phyloP scores from a whole-genome alignment of 2,329 filamentous ascomycete species.

The Aspergillus ochraceus region DNA sequence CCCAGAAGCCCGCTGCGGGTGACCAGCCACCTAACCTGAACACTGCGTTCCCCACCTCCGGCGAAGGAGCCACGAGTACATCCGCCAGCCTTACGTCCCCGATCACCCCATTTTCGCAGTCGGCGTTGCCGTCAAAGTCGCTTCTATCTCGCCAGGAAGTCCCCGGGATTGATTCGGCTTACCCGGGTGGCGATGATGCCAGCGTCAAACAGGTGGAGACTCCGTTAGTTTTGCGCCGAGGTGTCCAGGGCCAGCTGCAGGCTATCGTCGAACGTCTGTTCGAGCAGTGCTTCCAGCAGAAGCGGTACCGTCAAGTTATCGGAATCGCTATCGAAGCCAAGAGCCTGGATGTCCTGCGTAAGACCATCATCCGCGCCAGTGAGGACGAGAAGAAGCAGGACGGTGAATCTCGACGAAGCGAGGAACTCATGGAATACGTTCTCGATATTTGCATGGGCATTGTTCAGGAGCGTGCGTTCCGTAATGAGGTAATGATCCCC shows the following conservation, averaged over 20 bases:
- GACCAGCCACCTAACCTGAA: slow-evolving; percentile 67
- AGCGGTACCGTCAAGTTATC: slow-evolving; percentile 91
- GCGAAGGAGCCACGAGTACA: slow-evolving; percentile 64
- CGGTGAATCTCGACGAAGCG: slow-evolving; percentile 62
- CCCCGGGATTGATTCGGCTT: slow-evolving; percentile 57
- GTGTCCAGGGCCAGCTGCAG: slow-evolving; percentile 78
- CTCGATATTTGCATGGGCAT: slow-evolving; percentile 96
- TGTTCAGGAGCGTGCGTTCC: slow-evolving; percentile 86
- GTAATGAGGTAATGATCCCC: slow-evolving; percentile 59
- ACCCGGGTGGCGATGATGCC: slow-evolving; percentile 57
- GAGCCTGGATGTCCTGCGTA: slow-evolving; percentile 81
- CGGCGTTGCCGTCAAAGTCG: slow-evolving; percentile 88
- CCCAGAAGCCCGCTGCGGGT: slow-evolving; percentile 53
- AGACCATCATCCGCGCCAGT: slow-evolving; percentile 84
- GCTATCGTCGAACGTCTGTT: slow-evolving; percentile 85
- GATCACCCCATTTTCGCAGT: slow-evolving; percentile 93
- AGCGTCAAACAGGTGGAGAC: slow-evolving; percentile 56
- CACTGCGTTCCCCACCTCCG: slow-evolving; percentile 71
- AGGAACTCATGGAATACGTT: slow-evolving; percentile 96
- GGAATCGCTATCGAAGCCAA: slow-evolving; percentile 95
- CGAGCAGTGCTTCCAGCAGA: slow-evolving; percentile 80
- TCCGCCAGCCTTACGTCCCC: slow-evolving; percentile 74
- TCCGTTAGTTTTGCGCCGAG: slow-evolving; percentile 67
- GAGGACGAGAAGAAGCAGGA: slow-evolving; percentile 75
- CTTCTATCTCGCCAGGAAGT: slow-evolving; percentile 80